Conservation (phyloP, 352 stramenopile genomes). For the Thalassiosira pacifica region DNA sequence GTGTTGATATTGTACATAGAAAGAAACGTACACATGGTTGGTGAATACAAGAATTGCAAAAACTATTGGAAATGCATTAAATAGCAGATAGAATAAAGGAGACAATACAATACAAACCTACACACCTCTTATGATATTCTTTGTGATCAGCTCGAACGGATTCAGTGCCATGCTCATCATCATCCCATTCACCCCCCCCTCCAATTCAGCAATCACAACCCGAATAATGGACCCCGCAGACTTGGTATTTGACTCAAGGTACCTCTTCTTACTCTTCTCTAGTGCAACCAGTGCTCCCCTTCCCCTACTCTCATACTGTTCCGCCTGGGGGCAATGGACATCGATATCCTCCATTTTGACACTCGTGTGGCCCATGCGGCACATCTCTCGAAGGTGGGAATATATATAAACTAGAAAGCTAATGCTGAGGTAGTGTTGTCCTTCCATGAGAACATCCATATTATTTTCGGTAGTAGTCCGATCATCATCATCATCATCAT, state of each 20-base stretch:
- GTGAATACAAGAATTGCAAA: conserved; percentile 11
- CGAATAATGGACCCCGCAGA: conserved; percentile 48
- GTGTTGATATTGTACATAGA: not conserved
- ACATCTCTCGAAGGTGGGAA: conserved; percentile 41
- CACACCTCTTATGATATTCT: conserved; percentile 47
- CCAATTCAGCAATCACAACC: conserved; percentile 55
- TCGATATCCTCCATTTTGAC: conserved; percentile 49
- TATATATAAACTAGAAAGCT: conserved; percentile 58
- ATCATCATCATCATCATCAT: no score
- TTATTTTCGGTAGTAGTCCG: no score
- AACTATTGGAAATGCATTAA: no score
- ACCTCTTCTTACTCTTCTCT: not conserved
- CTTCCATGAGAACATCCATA: conserved; percentile 57
- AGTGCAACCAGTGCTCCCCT: no score
- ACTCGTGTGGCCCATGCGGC: conserved; percentile 37
- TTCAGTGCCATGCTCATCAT: conserved; percentile 39
- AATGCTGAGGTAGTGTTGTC: conserved; percentile 55
- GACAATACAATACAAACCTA: not conserved
- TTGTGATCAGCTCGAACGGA: conserved; percentile 25
- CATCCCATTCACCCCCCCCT: conserved; percentile 18
- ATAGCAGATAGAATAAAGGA: no score
- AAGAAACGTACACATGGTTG: no score
- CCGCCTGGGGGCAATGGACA: conserved; percentile 27
- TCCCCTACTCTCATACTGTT: no score
- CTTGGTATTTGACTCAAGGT: conserved; percentile 34